These are phyloP conservation scores for Bipolaris gigantea DNA, from an alignment of 2,329 filamentous ascomycete species.

Conservation along the genomic window DNA sequence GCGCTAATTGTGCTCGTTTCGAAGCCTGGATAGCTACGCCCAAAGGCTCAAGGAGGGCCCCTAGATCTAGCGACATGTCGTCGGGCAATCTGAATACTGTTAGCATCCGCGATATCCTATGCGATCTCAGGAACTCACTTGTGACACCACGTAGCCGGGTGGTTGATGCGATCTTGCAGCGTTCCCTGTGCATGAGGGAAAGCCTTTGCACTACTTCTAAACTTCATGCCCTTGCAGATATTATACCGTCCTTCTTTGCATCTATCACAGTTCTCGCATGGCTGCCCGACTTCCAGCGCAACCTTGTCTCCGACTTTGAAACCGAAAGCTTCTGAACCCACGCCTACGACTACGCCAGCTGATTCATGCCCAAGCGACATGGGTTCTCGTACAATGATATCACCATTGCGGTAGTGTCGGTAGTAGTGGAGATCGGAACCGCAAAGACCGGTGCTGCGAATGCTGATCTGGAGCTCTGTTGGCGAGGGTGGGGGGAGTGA, in stretches of 20 bases:
- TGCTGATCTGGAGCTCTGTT: slow-evolving; percentile 64
- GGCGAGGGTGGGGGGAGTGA: slow-evolving; percentile 50
- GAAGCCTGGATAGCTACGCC: slow-evolving; percentile 64
- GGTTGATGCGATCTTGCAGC: slow-evolving; percentile 63
- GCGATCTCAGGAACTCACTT: slow-evolving; percentile 35
- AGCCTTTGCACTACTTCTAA: slow-evolving; percentile 61
- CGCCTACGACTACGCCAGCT: slow-evolving; percentile 73
- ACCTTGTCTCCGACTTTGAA: slow-evolving; percentile 78
- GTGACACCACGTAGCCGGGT: slow-evolving; percentile 63
- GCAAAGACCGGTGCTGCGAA: slow-evolving; percentile 69
- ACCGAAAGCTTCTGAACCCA: slow-evolving; percentile 65
- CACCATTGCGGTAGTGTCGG: slow-evolving; percentile 80
- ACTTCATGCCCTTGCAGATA: slow-evolving; percentile 62
- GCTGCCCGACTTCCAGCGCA: slow-evolving; percentile 88
- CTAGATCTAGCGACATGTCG: slow-evolving; percentile 57
- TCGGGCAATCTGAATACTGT: slow-evolving; percentile 49
- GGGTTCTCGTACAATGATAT: slow-evolving; percentile 79
- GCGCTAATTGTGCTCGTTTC: slow-evolving; percentile 54
- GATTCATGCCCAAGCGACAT: slow-evolving; percentile 81
- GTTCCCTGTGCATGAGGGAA: slow-evolving; percentile 67
- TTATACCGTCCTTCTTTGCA: slow-evolving; percentile 63
- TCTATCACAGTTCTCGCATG: slow-evolving; percentile 67
- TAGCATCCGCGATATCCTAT: neutral
- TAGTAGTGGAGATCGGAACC: slow-evolving; percentile 83
- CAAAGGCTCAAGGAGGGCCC: slow-evolving; percentile 62